Percentiles rank a stretch among this genome's conserved stretches.
These are phyloP conservation scores for Capsella rubella DNA, from an alignment of 441 rosid species.

Conservation along the genomic window DNA sequence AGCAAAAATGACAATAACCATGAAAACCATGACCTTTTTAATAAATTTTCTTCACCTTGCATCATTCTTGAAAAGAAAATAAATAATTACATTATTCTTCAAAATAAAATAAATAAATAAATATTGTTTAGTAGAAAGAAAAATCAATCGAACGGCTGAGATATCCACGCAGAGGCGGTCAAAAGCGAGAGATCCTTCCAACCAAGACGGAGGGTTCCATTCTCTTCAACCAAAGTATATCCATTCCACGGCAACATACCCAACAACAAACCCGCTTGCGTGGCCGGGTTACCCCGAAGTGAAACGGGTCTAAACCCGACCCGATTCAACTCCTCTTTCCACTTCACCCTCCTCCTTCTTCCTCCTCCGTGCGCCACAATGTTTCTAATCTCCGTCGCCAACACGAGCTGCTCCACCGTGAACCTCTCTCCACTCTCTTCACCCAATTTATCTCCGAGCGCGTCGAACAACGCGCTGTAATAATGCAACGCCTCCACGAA, in stretches of 20 bases:
- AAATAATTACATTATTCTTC: neutral
- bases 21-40: no score
- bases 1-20: no score
- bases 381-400: slow-evolving; percentile 83
- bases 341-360: slow-evolving; percentile 58
- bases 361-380: slow-evolving; percentile 65
- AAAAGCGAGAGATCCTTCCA: slow-evolving; percentile 90
- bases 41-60: neutral
- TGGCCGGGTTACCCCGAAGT: slow-evolving; percentile 80
- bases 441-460: slow-evolving; percentile 74
- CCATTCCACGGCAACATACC: slow-evolving; percentile 94
- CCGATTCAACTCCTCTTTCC: slow-evolving; percentile 73
- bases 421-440: slow-evolving; percentile 75
- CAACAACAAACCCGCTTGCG: slow-evolving; percentile 78
- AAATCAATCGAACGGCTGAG: slow-evolving; percentile 61
- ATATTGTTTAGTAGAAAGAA: neutral
- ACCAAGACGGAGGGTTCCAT: slow-evolving; percentile 76
- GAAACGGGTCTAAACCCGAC: slow-evolving; percentile 77
- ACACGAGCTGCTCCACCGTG: slow-evolving; percentile 84
- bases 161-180: slow-evolving; percentile 84
- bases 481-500: slow-evolving; percentile 93
- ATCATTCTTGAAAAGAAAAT: neutral
- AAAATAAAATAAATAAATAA: neutral
- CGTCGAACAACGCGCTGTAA: slow-evolving; percentile 88
- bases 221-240: slow-evolving; percentile 76